Percentiles rank a stretch among this genome's conserved stretches.
Evolutionary conservation across 768 basidiomycete species (phyloP).

Genomic region (Pholiota conissans): DNA sequence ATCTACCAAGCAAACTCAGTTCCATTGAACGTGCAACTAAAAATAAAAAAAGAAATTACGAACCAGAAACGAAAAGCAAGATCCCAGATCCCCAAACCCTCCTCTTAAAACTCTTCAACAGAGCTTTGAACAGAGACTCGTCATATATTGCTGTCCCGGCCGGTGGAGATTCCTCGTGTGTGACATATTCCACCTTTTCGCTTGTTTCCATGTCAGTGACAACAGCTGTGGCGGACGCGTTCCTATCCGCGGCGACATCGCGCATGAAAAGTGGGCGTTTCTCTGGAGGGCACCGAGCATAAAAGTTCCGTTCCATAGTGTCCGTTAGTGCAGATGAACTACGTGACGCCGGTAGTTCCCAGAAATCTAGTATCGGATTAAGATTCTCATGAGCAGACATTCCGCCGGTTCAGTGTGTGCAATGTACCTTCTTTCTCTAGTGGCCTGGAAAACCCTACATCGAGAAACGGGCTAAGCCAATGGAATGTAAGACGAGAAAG

Average conservation of each 20-base stretch:
- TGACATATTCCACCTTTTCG: slow-evolving; percentile 6
- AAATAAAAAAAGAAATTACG: slow-evolving; percentile 5
- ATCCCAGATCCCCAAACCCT: slow-evolving; percentile 49
- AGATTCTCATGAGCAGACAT: background rate
- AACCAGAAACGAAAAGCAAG: slow-evolving; percentile 46
- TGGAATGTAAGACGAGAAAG: slow-evolving; percentile 47
- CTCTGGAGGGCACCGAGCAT: slow-evolving; percentile 48
- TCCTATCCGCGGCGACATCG: slow-evolving; percentile 2
- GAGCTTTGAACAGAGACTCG: slow-evolving; percentile 47
- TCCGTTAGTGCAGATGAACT: slow-evolving; percentile 41
- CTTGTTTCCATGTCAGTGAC: background rate
- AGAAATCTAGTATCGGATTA: slow-evolving; percentile 41
- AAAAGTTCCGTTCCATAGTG: slow-evolving; percentile 46
- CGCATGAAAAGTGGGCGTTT: slow-evolving; percentile 39
- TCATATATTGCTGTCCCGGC: slow-evolving; percentile 34
- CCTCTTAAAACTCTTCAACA: slow-evolving; percentile 45
- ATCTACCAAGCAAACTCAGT: slow-evolving; percentile 27
- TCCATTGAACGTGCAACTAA: no score
- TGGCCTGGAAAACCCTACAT: slow-evolving; percentile 59
- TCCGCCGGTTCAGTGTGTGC: no score
- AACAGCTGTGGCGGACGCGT: background rate
- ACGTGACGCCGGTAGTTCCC: slow-evolving; percentile 42
- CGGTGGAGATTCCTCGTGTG: background rate
- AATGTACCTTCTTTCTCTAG: slow-evolving; percentile 57
- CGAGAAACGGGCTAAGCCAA: slow-evolving; percentile 57